Percentiles rank a stretch among this genome's conserved stretches.
These are phyloP conservation scores for Flagelloscypha sp. DNA, from an alignment of 768 basidiomycete genomes.

Conservation along the genomic window DNA sequence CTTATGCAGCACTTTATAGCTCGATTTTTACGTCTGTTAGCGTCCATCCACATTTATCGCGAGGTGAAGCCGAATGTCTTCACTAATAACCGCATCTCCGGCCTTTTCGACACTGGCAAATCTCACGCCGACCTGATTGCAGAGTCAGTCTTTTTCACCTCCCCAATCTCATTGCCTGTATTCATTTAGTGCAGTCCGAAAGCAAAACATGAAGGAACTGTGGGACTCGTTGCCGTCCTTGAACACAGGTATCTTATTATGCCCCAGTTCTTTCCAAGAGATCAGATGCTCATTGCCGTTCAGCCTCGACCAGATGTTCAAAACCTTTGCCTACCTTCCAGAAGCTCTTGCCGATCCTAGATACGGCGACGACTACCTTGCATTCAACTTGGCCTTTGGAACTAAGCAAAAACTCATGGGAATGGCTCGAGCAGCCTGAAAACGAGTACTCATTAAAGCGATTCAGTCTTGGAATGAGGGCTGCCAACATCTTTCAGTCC, in stretches of 20 bases:
- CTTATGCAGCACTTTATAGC: conserved; percentile 13
- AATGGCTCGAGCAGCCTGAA: conserved; percentile 13
- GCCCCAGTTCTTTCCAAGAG: neutral
- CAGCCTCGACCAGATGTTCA: conserved; percentile 25
- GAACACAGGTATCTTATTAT: conserved; percentile 16
- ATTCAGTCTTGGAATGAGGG: conserved; percentile 9
- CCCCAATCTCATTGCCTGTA: neutral
- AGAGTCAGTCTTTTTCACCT: conserved; percentile 10
- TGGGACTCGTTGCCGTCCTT: conserved; percentile 18
- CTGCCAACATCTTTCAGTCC: too few species aligned
- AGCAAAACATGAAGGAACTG: conserved; percentile 13
- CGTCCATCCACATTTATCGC: conserved; percentile 24
- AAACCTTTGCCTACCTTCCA: conserved; percentile 21
- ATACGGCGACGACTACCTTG: conserved; percentile 5
- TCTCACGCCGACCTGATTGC: conserved; percentile 10
- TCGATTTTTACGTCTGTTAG: conserved; percentile 23
- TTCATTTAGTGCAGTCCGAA: conserved; percentile 6
- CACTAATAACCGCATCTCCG: conserved; percentile 23
- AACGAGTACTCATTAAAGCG: conserved; percentile 4
- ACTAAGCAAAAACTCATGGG: conserved; percentile 13
- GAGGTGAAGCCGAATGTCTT: conserved; percentile 24
- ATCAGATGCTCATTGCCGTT: neutral
- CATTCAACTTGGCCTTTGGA: conserved; percentile 15
- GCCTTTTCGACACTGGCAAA: conserved; percentile 20
- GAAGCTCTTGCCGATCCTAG: conserved; percentile 23